Evolutionary conservation across 129 eudicot species (phyloP).

Genomic region (Arctium lappa): DNA sequence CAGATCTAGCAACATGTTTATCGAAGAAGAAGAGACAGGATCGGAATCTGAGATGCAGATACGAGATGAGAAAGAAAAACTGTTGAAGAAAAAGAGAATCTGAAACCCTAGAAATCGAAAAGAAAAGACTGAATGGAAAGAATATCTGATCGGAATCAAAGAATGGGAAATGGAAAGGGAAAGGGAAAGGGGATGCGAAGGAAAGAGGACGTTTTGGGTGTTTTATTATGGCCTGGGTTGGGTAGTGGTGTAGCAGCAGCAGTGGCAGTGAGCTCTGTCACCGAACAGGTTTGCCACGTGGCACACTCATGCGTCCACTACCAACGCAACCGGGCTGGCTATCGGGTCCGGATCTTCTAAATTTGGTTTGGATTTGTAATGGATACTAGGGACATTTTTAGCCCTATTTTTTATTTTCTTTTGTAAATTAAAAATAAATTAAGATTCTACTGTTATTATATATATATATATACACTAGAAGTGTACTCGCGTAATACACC

Average conservation of each 20-base stretch:
- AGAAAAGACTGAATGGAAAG: conserved; percentile 2
- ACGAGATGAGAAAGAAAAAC: neutral
- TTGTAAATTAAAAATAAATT: too few relatives aligned
- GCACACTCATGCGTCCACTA: conserved; percentile 12
- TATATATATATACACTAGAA: too few relatives aligned
- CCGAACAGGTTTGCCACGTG: conserved; percentile 28
- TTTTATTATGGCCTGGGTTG: neutral
- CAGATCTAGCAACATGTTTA: conserved; percentile 27
- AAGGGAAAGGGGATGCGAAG: conserved; percentile 12
- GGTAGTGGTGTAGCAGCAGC: neutral
- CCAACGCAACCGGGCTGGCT: neutral
- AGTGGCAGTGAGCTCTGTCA: conserved; percentile 33
- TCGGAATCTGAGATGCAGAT: conserved; percentile 41
- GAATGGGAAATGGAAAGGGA: neutral
- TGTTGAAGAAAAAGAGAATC: conserved; percentile 8
- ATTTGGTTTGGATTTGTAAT: neutral
- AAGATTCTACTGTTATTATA: neutral
- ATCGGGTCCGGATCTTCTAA: conserved; percentile 14
- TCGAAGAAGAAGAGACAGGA: neutral
- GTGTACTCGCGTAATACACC: too few relatives aligned
- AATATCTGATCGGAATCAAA: conserved; percentile 9
- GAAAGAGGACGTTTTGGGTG: conserved; percentile 17
- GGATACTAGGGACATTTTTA: neutral
- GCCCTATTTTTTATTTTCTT: neutral
- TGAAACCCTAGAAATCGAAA: conserved; percentile 23